phyloP scores from a whole-genome alignment of 2,329 filamentous ascomycete species.

The Aspergillus nomiae region DNA sequence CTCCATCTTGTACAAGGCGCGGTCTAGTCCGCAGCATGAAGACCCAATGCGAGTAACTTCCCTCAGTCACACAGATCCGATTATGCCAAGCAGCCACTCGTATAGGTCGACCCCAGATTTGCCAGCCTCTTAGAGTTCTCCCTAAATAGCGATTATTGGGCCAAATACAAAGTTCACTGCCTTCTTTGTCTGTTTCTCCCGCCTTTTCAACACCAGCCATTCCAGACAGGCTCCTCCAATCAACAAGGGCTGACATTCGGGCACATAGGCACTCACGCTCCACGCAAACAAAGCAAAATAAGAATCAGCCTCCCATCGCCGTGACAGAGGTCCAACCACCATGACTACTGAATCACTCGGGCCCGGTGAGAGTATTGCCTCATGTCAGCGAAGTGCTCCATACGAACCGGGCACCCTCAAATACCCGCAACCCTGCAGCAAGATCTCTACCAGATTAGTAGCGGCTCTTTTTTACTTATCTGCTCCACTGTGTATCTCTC shows the following conservation, averaged over 20 bases:
- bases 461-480: not conserved
- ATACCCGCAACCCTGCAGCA: not conserved
- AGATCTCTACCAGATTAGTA: not conserved
- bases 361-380: not conserved
- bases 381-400: not conserved
- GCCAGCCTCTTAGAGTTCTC: not conserved
- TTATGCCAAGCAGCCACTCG: not conserved
- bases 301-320: not conserved
- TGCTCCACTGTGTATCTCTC: not conserved
- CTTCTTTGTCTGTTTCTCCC: conserved; percentile 3
- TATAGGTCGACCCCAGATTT: not conserved
- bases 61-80: not conserved
- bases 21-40: not conserved
- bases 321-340: not conserved
- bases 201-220: not conserved
- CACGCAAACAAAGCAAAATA: conserved; percentile 2
- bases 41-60: not conserved
- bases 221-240: not conserved
- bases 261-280: not conserved
- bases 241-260: conserved; percentile 2
- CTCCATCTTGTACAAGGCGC: not conserved
- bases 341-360: not conserved
- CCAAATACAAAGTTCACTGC: conserved; percentile 4
- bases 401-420: not conserved
- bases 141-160: not conserved